Percentiles rank a stretch among this genome's conserved stretches.
Conservation (phyloP, 2,329 filamentous ascomycete species). For the Exophiala phaeomuriformis region DNA sequence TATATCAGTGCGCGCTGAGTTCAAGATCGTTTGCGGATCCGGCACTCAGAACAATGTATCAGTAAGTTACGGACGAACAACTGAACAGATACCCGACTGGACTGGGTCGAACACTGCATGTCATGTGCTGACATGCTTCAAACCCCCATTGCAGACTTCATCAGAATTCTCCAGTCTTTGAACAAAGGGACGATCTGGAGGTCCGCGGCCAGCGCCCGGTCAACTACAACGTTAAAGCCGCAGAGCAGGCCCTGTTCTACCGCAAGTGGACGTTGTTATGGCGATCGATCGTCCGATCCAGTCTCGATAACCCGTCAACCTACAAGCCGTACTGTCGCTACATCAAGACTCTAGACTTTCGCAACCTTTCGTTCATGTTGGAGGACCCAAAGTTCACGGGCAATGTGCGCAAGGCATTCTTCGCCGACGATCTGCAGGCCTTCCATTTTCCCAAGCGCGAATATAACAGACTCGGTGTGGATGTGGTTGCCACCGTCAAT, state of each 20-base stretch:
- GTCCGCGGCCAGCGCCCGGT: conserved; percentile 10
- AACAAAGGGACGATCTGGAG: conserved; percentile 26
- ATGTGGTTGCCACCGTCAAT: conserved; percentile 27
- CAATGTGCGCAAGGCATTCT: conserved; percentile 51
- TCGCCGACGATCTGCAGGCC: conserved; percentile 39
- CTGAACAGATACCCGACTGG: neutral
- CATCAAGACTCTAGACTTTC: conserved; percentile 56
- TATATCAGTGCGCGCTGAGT: conserved; percentile 53
- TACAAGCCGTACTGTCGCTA: conserved; percentile 63
- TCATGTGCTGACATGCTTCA: too few relatives aligned
- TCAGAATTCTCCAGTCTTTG: conserved; percentile 23
- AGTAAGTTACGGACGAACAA: conserved; percentile 38
- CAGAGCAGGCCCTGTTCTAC: conserved; percentile 42
- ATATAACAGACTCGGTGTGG: conserved; percentile 17
- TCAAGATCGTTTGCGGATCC: conserved; percentile 51
- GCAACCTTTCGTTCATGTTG: conserved; percentile 54
- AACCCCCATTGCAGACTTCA: conserved; percentile 10
- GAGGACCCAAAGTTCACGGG: conserved; percentile 53
- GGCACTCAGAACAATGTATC: conserved; percentile 57
- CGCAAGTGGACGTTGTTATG: conserved; percentile 58
- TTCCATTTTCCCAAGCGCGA: conserved; percentile 22
- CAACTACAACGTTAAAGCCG: conserved; percentile 21
- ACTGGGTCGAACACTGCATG: too few relatives aligned
- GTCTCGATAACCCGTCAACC: conserved; percentile 47
- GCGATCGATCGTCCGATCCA: conserved; percentile 61